Base-by-base conservation (phyloP, 1,284 basidiomycete species). In the Sanguinoderma infundibulare region DNA sequence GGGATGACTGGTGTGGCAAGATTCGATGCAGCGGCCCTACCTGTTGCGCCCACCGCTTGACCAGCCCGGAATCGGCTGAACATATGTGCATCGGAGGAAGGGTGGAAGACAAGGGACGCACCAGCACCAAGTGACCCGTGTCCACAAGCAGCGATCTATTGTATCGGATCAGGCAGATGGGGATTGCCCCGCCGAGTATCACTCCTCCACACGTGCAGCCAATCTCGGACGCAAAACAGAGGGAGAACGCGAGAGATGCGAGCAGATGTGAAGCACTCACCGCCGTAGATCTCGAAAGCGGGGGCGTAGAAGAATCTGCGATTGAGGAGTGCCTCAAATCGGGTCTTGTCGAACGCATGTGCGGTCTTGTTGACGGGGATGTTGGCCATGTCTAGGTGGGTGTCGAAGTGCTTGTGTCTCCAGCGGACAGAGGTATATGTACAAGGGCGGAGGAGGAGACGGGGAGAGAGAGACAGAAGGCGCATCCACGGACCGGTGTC, bases 281-380 rank as follows among this genome's bases (percentile, higher is more conserved):
- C 62, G 60, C 67, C 67, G 55, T 67, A 67, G 55, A 67, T 67
- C 63, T 67, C 65, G 72, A 99, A 99, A 1, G 98, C 94, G 57
- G 96, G 97, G 10, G 96, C 95, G 76, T 94, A 98, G 83, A 99
- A 99, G 84, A 99, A 99, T 52, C 98, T 84, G 66, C 94, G 89
- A 70, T 92, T 93, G 65, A 98, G 86, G 60, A 98, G 79, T 32
- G 90, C 90, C 73, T 99, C 97, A 53, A 99, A 85, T 56, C 91
- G 86, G 34, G 81, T 70, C 77, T 98, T 97, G 78, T 96, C 94
- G 74, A 99, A 99, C 15, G 90, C 76, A 75, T 98, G 96, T 0
- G 89, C 90, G 12, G 84, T 87, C 81, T 93, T 96, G 83, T 96
- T 92, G 69, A 95, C 84, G 30, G 63, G 39, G 35, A 62, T 50